Evolutionary conservation across 352 stramenopile genomes (phyloP).

Genomic region (Globisporangium solare): DNA sequence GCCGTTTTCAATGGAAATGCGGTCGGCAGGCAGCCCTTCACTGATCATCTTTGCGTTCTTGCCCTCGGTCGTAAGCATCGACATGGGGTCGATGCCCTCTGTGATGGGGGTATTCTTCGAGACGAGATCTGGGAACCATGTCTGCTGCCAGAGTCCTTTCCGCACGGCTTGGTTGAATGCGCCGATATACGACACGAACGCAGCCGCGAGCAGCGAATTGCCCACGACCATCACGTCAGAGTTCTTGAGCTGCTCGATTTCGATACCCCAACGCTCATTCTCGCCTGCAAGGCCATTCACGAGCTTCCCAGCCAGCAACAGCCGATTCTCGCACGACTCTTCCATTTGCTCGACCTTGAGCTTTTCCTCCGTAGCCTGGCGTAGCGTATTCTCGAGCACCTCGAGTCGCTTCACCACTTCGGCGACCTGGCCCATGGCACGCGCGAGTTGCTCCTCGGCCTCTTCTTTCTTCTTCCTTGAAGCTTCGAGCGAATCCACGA

Average conservation of each 20-base stretch:
- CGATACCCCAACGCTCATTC: constrained; percentile 95
- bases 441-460: constrained; percentile 89
- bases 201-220: constrained; percentile 95
- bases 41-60: constrained; percentile 98
- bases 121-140: constrained; percentile 88
- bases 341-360: constrained; percentile 95
- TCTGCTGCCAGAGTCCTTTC: constrained; percentile 75
- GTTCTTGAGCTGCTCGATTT: constrained; percentile 95
- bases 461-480: constrained; percentile 93
- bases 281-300: constrained; percentile 95
- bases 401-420: constrained; percentile 92
- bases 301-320: constrained; percentile 92
- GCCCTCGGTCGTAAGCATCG: constrained; percentile 94
- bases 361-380: constrained; percentile 94
- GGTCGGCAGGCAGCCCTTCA: constrained; percentile 95
- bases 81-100: constrained; percentile 92
- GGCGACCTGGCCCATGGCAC: constrained; percentile 90
- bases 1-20: constrained; percentile 97
- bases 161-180: constrained; percentile 94
- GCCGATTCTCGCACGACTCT: constrained; percentile 89
- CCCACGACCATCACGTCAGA: constrained; percentile 94
- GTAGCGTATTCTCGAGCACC: constrained; percentile 91
- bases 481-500: constrained; percentile 96
- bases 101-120: constrained; percentile 92
- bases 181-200: constrained; percentile 98